phyloP scores from a whole-genome alignment of 495 filamentous ascomycete genomes.

The Usnea hakonensis region DNA sequence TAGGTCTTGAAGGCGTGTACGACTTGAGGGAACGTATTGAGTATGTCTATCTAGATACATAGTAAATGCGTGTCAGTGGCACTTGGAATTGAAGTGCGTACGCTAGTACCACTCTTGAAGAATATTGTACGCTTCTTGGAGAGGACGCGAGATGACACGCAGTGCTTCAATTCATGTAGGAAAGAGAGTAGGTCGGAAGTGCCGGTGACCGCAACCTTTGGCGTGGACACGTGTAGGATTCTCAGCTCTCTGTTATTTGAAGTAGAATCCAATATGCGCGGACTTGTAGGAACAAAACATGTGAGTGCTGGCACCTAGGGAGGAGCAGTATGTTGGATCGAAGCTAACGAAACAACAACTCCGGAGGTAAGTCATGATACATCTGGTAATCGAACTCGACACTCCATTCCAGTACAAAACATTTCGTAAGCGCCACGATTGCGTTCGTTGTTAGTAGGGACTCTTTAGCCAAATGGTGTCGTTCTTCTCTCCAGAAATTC shows the following conservation, averaged over 20 bases:
- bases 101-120: too few relatives aligned
- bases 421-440: conserved; percentile 31
- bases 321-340: neutral
- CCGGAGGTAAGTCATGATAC: conserved; percentile 32
- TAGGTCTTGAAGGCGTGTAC: too few relatives aligned
- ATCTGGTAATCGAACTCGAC: conserved; percentile 35
- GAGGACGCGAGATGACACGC: too few relatives aligned
- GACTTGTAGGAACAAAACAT: neutral
- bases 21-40: too few relatives aligned
- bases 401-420: conserved; percentile 36
- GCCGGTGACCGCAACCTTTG: too few relatives aligned
- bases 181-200: too few relatives aligned
- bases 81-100: too few relatives aligned
- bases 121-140: too few relatives aligned
- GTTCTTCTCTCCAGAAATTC: conserved; percentile 17
- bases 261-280: neutral
- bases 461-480: neutral
- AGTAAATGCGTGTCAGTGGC: too few relatives aligned
- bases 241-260: neutral
- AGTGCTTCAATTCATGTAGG: too few relatives aligned
- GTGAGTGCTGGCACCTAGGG: neutral
- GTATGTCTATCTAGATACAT: too few relatives aligned
- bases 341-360: conserved; percentile 23
- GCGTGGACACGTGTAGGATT: neutral
- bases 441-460: conserved; percentile 6